Base-by-base conservation (phyloP, 192 early-diverging fungal species). In the Podila epicladia region DNA sequence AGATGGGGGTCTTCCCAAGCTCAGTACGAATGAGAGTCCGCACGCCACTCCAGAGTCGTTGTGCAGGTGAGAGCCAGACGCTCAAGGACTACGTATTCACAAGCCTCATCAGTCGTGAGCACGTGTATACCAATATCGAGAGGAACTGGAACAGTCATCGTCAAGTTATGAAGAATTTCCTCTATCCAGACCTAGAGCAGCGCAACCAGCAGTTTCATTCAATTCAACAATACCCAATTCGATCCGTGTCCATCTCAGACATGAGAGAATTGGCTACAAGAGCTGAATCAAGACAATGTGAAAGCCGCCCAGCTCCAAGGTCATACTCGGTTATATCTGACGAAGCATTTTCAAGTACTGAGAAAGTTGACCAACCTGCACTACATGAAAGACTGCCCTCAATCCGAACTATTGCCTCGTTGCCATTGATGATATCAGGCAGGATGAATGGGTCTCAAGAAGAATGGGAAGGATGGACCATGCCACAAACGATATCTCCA, bases 1-100 rank as follows among this genome's bases (percentile, higher is more conserved):
- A 83, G 28, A 78, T 82, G 55, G 86, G 86, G 9, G 77, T 89
- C 69, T 90, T 89, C 48, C 88, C 89, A 9, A 89, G 89, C 59
- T 88, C 88, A 4, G 69, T 75, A 82, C 29, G 78, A 69, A 59
- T 72, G 67, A 49, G 89, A 32, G 65, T 73, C 50, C 4, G 49
- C 35, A 11, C 31, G 12, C 20, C 73, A 50, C 32, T 22, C n/a
- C 20, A 74, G 65, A 65, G 62, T 67, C 35, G 17, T 2, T 17
- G 11, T 50, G 17, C 22, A 32, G 53, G 45, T 4, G 61, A 82
- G 9, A 33, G 48, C 22, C 51, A 13, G 15, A 19, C 35, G 8
- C 48, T 51, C 20, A 83, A 84, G 53, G 76, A 88, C 55, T 87
- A 86, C 65, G 87, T 88, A 15, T 78, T 88, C 49, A 73, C 87